Percentiles rank a stretch among this genome's conserved stretches.
Evolutionary conservation across 139 green algal species (phyloP).

Genomic region (Auxenochlorella pyrenoidosa): DNA sequence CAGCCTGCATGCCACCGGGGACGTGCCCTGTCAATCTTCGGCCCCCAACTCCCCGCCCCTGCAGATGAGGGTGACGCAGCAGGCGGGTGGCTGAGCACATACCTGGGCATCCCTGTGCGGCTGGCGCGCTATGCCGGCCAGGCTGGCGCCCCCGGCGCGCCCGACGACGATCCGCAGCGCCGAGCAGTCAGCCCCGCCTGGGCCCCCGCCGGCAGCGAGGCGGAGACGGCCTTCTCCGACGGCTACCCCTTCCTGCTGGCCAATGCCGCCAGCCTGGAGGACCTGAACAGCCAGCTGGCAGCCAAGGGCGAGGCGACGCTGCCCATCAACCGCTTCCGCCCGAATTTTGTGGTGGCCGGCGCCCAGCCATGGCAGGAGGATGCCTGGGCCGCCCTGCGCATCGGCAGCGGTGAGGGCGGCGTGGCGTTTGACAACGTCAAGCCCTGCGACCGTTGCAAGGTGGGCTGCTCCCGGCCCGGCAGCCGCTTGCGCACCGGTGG

Average conservation of each 20-base stretch:
- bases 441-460: conserved; percentile 73
- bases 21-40: not conserved
- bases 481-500: not conserved
- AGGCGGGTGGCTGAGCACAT: conserved; percentile 72
- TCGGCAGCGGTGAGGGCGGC: conserved; percentile 3
- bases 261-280: conserved; percentile 56
- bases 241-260: conserved; percentile 72
- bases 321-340: conserved; percentile 80
- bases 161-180: conserved; percentile 2
- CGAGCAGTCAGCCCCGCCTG: conserved; percentile 50
- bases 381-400: conserved; percentile 52
- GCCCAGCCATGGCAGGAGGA: conserved; percentile 64
- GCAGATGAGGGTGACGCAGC: conserved; percentile 48
- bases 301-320: conserved; percentile 37
- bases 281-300: conserved; percentile 60
- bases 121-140: conserved; percentile 64
- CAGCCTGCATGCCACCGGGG: not conserved
- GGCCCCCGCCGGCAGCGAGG: conserved; percentile 20
- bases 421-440: conserved; percentile 68
- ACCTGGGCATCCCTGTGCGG: conserved; percentile 61
- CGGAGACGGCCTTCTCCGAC: conserved; percentile 70
- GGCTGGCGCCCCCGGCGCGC: not conserved
- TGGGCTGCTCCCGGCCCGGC: not conserved
- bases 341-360: conserved; percentile 76
- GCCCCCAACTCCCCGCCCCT: not conserved